Percentiles rank a stretch among this genome's conserved stretches.
Evolutionary conservation across 2,329 filamentous ascomycete genomes (phyloP).

Genomic region (Xylariaceae sp.): DNA sequence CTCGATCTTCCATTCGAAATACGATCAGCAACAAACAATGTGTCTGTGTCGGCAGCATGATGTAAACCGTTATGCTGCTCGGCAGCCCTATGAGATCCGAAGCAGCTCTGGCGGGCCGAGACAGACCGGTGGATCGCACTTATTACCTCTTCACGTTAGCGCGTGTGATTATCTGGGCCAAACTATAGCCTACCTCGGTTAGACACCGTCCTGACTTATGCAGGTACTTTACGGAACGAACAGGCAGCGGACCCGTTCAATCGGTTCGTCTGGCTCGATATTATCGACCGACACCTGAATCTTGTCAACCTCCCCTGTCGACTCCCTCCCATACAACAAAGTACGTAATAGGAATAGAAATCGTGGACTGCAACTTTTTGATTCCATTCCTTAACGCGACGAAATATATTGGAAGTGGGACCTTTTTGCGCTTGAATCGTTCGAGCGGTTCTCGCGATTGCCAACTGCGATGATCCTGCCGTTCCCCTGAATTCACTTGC

Average conservation of each 20-base stretch:
- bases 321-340: too few species aligned
- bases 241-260: neutral
- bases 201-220: neutral
- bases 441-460: neutral
- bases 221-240: neutral
- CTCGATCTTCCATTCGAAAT: too few species aligned
- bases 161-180: neutral
- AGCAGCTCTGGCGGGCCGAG: neutral
- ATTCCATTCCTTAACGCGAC: neutral
- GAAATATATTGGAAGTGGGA: neutral
- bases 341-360: too few species aligned
- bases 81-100: too few species aligned
- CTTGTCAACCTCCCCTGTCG: neutral
- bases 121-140: neutral
- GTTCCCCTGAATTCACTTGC: too few species aligned
- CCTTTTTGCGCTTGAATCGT: neutral
- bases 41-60: too few species aligned
- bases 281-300: neutral
- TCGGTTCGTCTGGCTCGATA: neutral
- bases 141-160: neutral
- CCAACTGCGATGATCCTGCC: constrained; percentile 14
- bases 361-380: too few species aligned
- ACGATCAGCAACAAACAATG: too few species aligned
- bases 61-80: too few species aligned
- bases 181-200: neutral